These are phyloP conservation scores for Boletus rubescentipes DNA, from an alignment of 768 basidiomycete species.

Conservation along the genomic window DNA sequence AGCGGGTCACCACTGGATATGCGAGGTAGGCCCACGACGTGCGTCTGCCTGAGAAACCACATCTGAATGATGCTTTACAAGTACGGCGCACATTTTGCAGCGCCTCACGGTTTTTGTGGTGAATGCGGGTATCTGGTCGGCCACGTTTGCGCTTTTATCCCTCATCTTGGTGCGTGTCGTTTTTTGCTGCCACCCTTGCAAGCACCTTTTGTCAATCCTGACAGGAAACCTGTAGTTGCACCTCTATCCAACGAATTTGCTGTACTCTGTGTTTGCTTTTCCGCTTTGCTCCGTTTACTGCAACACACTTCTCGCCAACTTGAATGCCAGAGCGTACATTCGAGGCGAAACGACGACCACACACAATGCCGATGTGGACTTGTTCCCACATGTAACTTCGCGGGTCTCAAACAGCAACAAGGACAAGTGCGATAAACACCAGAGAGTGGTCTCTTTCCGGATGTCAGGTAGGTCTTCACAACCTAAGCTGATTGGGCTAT, in stretches of 20 bases:
- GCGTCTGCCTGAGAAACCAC: too few species aligned
- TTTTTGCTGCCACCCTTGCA: background rate
- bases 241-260: background rate
- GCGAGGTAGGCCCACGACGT: background rate
- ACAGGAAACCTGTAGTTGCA: background rate
- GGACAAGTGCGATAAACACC: too few species aligned
- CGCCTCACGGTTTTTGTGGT: slow-evolving; percentile 9
- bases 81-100: slow-evolving; percentile 6
- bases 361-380: background rate
- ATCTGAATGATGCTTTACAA: background rate
- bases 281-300: slow-evolving; percentile 11
- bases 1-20: background rate
- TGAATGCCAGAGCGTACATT: slow-evolving; percentile 8
- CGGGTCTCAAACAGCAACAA: too few species aligned
- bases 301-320: slow-evolving; percentile 10
- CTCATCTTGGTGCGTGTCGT: slow-evolving; percentile 44
- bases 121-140: slow-evolving; percentile 43
- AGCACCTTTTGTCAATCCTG: background rate
- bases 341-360: background rate
- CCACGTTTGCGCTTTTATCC: slow-evolving; percentile 46
- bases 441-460: background rate
- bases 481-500: background rate
- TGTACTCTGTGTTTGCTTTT: background rate
- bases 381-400: background rate
- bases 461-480: background rate